Evolutionary conservation across 495 filamentous ascomycete genomes (phyloP).

Genomic region (Penicillium salamii): DNA sequence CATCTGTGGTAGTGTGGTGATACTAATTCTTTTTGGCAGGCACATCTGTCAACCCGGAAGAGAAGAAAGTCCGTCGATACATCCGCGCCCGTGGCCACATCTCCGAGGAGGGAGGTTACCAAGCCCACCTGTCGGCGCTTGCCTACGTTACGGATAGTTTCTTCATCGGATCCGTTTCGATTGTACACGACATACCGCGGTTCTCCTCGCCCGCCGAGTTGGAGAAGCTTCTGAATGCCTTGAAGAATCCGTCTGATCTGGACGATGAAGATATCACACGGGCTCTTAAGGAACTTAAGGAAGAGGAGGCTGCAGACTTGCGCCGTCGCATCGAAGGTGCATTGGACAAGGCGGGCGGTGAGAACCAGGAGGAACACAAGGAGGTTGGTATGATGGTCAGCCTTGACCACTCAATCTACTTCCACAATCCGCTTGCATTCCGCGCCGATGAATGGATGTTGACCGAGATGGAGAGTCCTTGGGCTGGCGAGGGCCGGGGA

Average conservation of each 20-base stretch:
- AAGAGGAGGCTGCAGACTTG: constrained; percentile 41
- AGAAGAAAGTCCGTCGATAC: constrained; percentile 74
- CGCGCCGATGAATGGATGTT: constrained; percentile 93
- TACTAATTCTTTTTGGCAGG: constrained; percentile 21
- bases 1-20: no score
- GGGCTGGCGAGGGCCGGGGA: constrained; percentile 85
- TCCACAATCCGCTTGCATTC: constrained; percentile 79
- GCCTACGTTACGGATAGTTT: constrained; percentile 90
- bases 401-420: constrained; percentile 91
- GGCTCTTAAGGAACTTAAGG: constrained; percentile 41
- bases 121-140: constrained; percentile 78
- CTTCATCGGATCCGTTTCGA: constrained; percentile 85
- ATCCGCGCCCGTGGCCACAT: constrained; percentile 74
- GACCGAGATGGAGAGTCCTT: constrained; percentile 88
- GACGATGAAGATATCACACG: constrained; percentile 42
- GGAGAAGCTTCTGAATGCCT: constrained; percentile 33
- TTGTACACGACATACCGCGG: constrained; percentile 71
- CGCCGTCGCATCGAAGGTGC: constrained; percentile 38
- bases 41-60: constrained; percentile 49
- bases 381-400: constrained; percentile 93
- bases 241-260: constrained; percentile 47
- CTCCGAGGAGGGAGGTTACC: constrained; percentile 64
- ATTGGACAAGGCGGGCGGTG: constrained; percentile 22
- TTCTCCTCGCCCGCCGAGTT: constrained; percentile 46
- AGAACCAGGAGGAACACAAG: constrained; percentile 24